phyloP scores from a whole-genome alignment of 768 basidiomycete genomes.

The Bullera alba region DNA sequence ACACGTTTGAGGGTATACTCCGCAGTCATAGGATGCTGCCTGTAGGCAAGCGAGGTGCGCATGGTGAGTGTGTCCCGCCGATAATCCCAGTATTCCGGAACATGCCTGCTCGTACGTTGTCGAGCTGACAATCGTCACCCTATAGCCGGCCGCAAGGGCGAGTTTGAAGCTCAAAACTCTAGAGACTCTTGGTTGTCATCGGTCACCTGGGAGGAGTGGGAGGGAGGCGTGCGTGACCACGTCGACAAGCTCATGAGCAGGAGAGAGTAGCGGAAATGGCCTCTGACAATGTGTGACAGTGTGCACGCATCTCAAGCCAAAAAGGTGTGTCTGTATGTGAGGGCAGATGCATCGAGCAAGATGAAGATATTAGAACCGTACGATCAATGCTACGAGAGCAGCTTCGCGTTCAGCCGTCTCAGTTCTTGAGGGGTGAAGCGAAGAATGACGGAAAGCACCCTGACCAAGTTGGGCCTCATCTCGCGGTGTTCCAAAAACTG shows the following conservation, averaged over 20 bases:
- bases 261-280: neutral
- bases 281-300: neutral
- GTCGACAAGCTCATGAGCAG: constrained; percentile 36
- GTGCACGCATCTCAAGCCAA: neutral
- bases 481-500: constrained; percentile 98
- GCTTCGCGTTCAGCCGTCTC: constrained; percentile 77
- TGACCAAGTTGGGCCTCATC: constrained; percentile 91
- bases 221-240: constrained; percentile 27
- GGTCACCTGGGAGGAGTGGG: constrained; percentile 42
- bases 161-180: neutral
- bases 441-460: constrained; percentile 83
- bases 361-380: neutral
- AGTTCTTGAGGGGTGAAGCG: constrained; percentile 95
- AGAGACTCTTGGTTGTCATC: constrained; percentile 35
- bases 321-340: neutral
- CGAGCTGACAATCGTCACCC: neutral
- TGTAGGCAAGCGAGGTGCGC: constrained; percentile 20
- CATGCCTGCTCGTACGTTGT: too few species aligned
- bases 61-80: constrained; percentile 19
- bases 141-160: neutral
- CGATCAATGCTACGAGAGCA: constrained; percentile 39
- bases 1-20: constrained; percentile 28
- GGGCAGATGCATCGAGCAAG: neutral
- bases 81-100: too few species aligned
- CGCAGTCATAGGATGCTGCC: constrained; percentile 21